Base-by-base conservation (phyloP, 2,329 filamentous ascomycete species). In the Beauveria australis region DNA sequence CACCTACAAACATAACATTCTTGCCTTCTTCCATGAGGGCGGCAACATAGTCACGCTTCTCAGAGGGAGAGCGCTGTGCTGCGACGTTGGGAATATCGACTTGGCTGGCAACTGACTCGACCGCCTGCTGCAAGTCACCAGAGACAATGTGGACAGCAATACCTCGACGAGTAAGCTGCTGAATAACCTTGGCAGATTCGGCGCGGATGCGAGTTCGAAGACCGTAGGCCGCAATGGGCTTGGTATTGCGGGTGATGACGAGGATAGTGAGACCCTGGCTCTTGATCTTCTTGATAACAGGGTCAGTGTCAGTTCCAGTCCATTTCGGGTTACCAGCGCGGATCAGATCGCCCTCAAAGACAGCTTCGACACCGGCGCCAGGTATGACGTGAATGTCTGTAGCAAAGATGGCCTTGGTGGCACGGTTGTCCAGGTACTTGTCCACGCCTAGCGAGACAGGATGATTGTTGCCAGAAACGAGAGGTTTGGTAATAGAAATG, bases 1-100 rank as follows among this genome's bases (percentile, higher is more conserved):
- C 85, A 37, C 85, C 85, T 46, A 80, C 76, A 71, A 88, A 88
- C 59, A 87, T 71, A 59, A 84, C 77, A 26, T 49, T 61, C 30
- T 66, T 67, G n/a, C 64, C 66, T 19, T 64, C 30, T 19, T 62
- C 62, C 57, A 76, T 73, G 49, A 80, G 70, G 1, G 59, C 60
- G 55, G 73, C 69, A 56, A 86, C 72, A 67, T 85, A 86, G 2
- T 72, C 68, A 26, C 78, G 75, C 66, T 88, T 88, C 63, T 83
- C 76, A 2, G 72, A 71, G 0, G 85, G 83, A 0, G 76, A 78
- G 67, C 78, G 76, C 28, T 78, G 73, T 8, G 76, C 75, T 18
- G 72, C 73, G 2, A 78, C 72, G 30, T 81, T 75, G 1, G 73
- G 67, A 49, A 73, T 72, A 22, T 65, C 65, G 28, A 72, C 67